Conservation (phyloP, 371 early-diverging fungal species). For the Circinella umbellata region DNA sequence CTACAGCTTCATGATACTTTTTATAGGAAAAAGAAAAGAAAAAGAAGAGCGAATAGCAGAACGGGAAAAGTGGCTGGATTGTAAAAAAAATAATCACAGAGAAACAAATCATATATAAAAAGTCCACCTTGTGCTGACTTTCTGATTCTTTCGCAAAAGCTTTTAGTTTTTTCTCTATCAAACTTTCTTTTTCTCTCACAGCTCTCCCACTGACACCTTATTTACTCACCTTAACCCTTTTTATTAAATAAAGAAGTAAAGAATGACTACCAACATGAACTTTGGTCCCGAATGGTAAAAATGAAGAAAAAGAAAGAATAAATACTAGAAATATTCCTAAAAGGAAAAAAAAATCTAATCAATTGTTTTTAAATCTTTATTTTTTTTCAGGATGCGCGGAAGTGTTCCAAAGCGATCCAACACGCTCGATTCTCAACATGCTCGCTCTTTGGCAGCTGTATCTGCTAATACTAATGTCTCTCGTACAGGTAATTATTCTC, state of each 20-base stretch:
- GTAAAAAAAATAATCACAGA: no score
- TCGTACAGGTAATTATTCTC: conserved; percentile 17
- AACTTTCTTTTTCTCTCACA: conserved; percentile 8
- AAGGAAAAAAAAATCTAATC: not conserved
- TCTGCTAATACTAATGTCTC: conserved; percentile 13
- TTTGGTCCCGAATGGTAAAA: conserved; percentile 84
- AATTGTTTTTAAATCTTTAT: not conserved
- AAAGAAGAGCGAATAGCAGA: no score
- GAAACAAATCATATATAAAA: no score
- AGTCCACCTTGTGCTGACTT: no score
- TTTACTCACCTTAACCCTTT: not conserved
- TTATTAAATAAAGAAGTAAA: not conserved
- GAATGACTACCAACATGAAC: conserved; percentile 79
- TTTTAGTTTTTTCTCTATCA: no score
- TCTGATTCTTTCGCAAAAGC: no score
- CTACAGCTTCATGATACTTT: no score
- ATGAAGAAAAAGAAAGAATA: not conserved
- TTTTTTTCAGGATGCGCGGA: conserved; percentile 50
- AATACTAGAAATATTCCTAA: not conserved
- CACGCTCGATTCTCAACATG: conserved; percentile 27
- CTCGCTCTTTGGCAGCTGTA: conserved; percentile 18
- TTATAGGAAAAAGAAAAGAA: no score
- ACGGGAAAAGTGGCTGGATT: no score
- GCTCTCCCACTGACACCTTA: not conserved
- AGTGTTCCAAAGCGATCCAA: conserved; percentile 37